Evolutionary conservation across 306 rosid genomes (phyloP), one percentile per base, ranked within the genome.

Genomic region (Ormosia semicastrata): DNA sequence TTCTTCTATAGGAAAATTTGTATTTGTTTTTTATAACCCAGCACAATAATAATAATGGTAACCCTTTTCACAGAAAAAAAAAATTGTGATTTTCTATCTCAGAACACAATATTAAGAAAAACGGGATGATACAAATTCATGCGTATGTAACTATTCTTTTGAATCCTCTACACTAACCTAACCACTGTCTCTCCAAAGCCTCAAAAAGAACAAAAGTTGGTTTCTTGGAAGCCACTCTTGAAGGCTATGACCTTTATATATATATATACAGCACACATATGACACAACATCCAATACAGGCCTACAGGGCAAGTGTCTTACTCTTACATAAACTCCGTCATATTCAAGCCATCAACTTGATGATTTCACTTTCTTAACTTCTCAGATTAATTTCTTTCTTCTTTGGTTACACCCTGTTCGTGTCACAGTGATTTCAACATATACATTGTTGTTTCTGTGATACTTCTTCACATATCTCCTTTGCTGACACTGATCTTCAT

Each of bases 201-300:
- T 41, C 53, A 81, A 59, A 82, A 85, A 81, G 77, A 80, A 76
- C 58, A 71, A 69, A 83, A 89, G 92, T 82, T 62, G 82, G 92
- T 89, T 94, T 92, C 97, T 91, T 89, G 94, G 91, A 94, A 94
- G 92, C 87, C 91, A 91, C 97, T 89, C 92, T 77, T 71, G 53
- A 84, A 81, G 73, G 47, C 60, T 36, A 30, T 24, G 66, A 50
- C 11, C 57, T 83, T 59, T 84, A 85, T 84, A 87, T 64, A 84
- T 10, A 80, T 29, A 73, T 54, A 43, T n/a, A 36, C 78, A n/a
- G n/a, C 65, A 82, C 40, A 43, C 14, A 17, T 34, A 68, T 52
- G 52, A 13, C 77, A 78, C 50, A 66, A n/a, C 14, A 15, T 6
- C 14, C n/a, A 34, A 15, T 18, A 56, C 64, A 15, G 6, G 41